Conservation (phyloP, 352 stramenopile genomes). For the Globisporangium megalacanthum region DNA sequence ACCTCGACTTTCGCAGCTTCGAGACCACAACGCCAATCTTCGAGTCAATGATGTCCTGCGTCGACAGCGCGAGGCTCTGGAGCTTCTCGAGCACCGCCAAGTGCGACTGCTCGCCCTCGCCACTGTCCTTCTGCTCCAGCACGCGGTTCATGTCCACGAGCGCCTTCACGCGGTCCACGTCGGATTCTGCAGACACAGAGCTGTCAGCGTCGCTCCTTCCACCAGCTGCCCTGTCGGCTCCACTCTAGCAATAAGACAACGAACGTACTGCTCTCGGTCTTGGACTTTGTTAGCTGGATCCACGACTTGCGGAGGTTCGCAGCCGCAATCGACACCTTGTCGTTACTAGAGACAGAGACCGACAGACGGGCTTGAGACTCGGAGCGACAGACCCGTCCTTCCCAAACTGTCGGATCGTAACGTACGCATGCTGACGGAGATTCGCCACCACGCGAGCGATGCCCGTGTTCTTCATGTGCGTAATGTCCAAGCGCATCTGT, state of each 20-base stretch:
- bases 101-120: constrained; percentile 29
- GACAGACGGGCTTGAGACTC: not conserved
- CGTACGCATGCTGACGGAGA: constrained; percentile 72
- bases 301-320: constrained; percentile 62
- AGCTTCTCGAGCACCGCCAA: constrained; percentile 50
- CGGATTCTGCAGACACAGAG: constrained; percentile 6
- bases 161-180: constrained; percentile 29
- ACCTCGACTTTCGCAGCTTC: constrained; percentile 75
- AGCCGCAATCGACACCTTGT: constrained; percentile 68
- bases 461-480: constrained; percentile 60
- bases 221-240: too few species aligned
- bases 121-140: constrained; percentile 38
- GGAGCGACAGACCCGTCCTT: not conserved
- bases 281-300: constrained; percentile 60
- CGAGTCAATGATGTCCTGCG: constrained; percentile 72
- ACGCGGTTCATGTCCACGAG: constrained; percentile 48
- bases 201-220: too few species aligned
- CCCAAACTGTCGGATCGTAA: not conserved
- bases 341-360: constrained; percentile 38
- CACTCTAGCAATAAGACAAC: too few species aligned
- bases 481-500: constrained; percentile 59
- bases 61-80: constrained; percentile 55
- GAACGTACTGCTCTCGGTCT: constrained; percentile 18
- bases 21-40: constrained; percentile 73
- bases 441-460: constrained; percentile 59